phyloP scores from a whole-genome alignment of 805 yeast genomes.

The Myxozyma mucilagina region DNA sequence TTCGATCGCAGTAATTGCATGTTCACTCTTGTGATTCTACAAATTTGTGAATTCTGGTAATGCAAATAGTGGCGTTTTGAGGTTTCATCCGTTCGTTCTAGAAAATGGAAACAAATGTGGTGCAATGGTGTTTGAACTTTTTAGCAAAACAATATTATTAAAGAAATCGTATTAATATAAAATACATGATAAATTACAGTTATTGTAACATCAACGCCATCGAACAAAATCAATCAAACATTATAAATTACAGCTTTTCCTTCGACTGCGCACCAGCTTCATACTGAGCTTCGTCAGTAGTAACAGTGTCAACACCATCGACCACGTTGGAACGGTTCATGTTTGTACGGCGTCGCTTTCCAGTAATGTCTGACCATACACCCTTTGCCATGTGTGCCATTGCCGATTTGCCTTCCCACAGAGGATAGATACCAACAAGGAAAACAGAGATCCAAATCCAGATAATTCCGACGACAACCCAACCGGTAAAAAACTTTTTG shows the following conservation, averaged over 20 bases:
- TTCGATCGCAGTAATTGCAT: too few species aligned
- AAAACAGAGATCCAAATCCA: slow-evolving; percentile 48
- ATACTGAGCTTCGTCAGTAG: slow-evolving; percentile 7
- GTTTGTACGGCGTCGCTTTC: not conserved
- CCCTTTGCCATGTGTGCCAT: slow-evolving; percentile 40
- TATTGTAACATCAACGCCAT: not conserved
- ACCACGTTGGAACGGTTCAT: slow-evolving; percentile 1
- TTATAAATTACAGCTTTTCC: not conserved
- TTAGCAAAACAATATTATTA: too few species aligned
- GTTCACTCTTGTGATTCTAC: too few species aligned
- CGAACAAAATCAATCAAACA: not conserved
- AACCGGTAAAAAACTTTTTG: slow-evolving; percentile 72
- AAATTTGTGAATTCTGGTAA: too few species aligned
- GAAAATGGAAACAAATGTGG: too few species aligned
- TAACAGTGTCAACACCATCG: not conserved
- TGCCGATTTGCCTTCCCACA: slow-evolving; percentile 50
- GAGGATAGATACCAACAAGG: slow-evolving; percentile 41
- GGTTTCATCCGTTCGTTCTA: too few species aligned
- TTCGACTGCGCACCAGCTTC: not conserved
- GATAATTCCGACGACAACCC: slow-evolving; percentile 74
- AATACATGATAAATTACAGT: too few species aligned
- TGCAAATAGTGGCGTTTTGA: too few species aligned
- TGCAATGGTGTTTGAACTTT: too few species aligned
- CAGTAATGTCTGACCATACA: slow-evolving; percentile 20
- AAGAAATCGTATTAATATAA: not conserved